These are phyloP conservation scores for Nigrospora oryzae DNA, from an alignment of 2,329 filamentous ascomycete species.

Conservation along the genomic window DNA sequence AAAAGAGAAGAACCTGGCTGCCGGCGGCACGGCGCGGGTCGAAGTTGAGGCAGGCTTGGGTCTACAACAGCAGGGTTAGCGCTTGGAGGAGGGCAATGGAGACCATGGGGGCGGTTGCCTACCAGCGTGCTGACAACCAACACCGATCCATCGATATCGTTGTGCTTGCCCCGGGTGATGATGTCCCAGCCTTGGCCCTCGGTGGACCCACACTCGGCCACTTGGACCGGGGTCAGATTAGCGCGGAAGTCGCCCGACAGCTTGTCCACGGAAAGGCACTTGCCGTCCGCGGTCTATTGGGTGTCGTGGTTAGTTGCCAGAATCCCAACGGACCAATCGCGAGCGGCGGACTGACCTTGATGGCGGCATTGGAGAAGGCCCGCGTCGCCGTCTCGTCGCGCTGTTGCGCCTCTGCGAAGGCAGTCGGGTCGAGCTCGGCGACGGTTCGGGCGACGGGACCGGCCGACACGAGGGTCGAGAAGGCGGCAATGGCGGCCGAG, in stretches of 20 bases:
- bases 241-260: constrained; percentile 35
- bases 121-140: constrained; percentile 46
- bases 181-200: constrained; percentile 33
- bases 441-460: constrained; percentile 19
- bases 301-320: constrained; percentile 1
- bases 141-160: constrained; percentile 33
- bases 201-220: constrained; percentile 29
- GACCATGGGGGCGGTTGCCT: constrained; percentile 5
- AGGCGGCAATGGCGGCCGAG: background rate
- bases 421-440: constrained; percentile 24
- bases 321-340: constrained; percentile 25
- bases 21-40: constrained; percentile 41
- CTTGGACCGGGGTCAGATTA: constrained; percentile 32
- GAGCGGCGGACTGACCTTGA: constrained; percentile 20
- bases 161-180: constrained; percentile 39
- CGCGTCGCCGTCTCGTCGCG: constrained; percentile 31
- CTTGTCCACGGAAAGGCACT: constrained; percentile 32
- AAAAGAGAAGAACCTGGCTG: constrained; percentile 47
- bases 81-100: background rate
- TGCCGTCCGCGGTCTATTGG: constrained; percentile 27
- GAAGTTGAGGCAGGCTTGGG: constrained; percentile 51
- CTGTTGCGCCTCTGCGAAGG: constrained; percentile 32
- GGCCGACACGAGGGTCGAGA: constrained; percentile 5
- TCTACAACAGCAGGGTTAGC: constrained; percentile 18
- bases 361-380: constrained; percentile 27